These are phyloP conservation scores for Pichia sp. DNA, from an alignment of 1,139 yeast genomes.

Conservation along the genomic window DNA sequence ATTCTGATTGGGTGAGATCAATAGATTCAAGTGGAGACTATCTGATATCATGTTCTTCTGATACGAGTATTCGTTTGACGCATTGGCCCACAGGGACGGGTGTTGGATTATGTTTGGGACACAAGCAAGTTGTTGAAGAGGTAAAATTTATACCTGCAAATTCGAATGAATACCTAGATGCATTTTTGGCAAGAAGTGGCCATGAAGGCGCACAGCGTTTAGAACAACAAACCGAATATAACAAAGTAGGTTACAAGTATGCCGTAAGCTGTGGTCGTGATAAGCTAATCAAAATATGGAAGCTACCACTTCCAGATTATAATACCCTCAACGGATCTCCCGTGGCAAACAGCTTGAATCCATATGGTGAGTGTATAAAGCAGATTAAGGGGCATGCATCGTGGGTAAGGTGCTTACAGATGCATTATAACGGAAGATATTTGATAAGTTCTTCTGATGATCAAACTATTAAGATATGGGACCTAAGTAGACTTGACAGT, in stretches of 20 bases:
- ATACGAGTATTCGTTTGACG: conserved; percentile 67
- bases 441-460: conserved; percentile 79
- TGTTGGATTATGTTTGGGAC: conserved; percentile 65
- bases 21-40: conserved; percentile 42
- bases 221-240: conserved; percentile 23
- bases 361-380: conserved; percentile 59
- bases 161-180: conserved; percentile 49
- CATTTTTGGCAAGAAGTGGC: conserved; percentile 27
- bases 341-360: conserved; percentile 45
- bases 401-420: conserved; percentile 70
- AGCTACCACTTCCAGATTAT: conserved; percentile 55
- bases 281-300: conserved; percentile 71
- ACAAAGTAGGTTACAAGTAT: conserved; percentile 53
- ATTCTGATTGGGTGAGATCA: conserved; percentile 86
- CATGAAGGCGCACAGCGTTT: background rate
- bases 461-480: conserved; percentile 75
- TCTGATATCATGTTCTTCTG: conserved; percentile 75
- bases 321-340: conserved; percentile 44
- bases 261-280: conserved; percentile 83
- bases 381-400: conserved; percentile 64
- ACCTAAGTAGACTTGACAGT: conserved; percentile 45
- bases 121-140: conserved; percentile 78
- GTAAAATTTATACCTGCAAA: conserved; percentile 60
- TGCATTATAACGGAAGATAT: conserved; percentile 75
- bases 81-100: conserved; percentile 64